A percentile compares a stretch with the other conserved stretches of the same genome.
phyloP scores from a whole-genome alignment of 768 basidiomycete genomes.

The Suillus subalutaceus region DNA sequence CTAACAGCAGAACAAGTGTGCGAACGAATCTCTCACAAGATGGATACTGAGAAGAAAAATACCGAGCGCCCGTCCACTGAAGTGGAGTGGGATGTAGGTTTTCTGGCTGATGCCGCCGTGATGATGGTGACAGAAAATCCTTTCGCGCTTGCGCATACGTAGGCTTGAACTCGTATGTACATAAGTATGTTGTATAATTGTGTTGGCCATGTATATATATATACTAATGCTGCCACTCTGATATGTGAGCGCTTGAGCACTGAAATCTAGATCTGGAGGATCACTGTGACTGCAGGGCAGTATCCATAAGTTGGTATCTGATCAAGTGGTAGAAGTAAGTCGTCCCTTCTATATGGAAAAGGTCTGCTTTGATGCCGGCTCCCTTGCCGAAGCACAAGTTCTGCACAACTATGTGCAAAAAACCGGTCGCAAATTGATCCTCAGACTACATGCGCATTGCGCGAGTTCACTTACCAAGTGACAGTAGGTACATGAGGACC shows the following conservation, averaged over 20 bases:
- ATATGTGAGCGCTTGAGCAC: background rate
- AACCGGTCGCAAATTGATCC: background rate
- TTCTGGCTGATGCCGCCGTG: constrained; percentile 3
- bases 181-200: background rate
- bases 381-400: background rate
- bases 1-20: constrained; percentile 5
- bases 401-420: background rate
- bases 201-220: background rate
- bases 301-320: no score
- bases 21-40: background rate
- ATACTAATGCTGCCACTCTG: background rate
- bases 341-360: background rate
- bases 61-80: background rate
- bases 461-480: background rate
- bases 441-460: no score
- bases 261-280: background rate
- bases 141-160: background rate
- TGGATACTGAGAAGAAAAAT: background rate
- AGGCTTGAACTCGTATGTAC: background rate
- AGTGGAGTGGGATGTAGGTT: constrained; percentile 5
- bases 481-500: constrained; percentile 2
- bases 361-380: background rate
- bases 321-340: no score
- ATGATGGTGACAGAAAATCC: background rate
- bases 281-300: background rate